A percentile compares a stretch with the other conserved stretches of the same genome.
Evolutionary conservation across 139 green algal genomes (phyloP).

Genomic region (Coelastrella sp.): DNA sequence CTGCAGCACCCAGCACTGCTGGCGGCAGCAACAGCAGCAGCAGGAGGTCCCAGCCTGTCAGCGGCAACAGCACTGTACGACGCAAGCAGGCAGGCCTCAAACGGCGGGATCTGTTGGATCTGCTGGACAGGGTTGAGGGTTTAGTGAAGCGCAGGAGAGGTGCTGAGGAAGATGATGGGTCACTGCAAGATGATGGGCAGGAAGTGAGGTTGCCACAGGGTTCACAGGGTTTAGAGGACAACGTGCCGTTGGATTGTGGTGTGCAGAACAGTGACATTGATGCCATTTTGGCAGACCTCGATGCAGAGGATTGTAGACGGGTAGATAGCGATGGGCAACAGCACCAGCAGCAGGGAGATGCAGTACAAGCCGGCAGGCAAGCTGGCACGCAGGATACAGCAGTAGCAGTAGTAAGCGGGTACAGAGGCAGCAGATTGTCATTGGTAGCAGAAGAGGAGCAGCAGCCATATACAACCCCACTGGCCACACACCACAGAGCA

Average conservation of each 20-base stretch:
- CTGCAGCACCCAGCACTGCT: background rate
- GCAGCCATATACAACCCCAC: background rate
- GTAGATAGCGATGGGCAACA: background rate
- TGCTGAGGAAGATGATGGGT: background rate
- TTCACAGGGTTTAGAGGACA: background rate
- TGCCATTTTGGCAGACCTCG: background rate
- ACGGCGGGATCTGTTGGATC: slow-evolving; percentile 57
- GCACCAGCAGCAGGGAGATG: background rate
- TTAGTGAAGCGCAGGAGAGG: slow-evolving; percentile 24
- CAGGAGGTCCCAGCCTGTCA: background rate
- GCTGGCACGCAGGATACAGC: background rate
- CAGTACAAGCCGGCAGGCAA: background rate
- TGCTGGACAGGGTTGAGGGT: slow-evolving; percentile 57
- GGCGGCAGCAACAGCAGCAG: background rate
- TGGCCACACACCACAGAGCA: no score
- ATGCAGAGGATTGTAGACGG: background rate
- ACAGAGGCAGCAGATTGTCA: background rate
- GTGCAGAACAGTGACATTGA: background rate
- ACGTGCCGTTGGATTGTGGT: background rate
- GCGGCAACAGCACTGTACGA: slow-evolving; percentile 6
- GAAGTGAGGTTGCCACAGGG: background rate
- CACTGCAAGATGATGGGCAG: background rate
- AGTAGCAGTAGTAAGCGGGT: background rate
- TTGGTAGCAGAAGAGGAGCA: background rate
- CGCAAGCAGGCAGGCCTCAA: slow-evolving; percentile 47